Evolutionary conservation across 2,329 filamentous ascomycete genomes (phyloP).

Genomic region (Exserohilum turcica): DNA sequence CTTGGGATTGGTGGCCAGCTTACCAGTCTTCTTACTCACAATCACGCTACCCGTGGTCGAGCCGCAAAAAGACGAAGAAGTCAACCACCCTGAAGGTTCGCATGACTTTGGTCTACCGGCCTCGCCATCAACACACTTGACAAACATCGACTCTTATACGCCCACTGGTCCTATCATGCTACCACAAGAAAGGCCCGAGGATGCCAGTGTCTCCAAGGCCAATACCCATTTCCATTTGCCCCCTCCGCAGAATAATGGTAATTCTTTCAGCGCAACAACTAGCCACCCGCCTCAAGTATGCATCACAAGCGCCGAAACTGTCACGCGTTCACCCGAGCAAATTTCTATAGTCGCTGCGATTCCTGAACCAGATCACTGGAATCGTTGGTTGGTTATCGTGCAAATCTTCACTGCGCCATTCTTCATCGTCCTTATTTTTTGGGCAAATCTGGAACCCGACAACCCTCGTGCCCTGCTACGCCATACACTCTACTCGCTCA

Average conservation of each 20-base stretch:
- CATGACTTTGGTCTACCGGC: constrained; percentile 40
- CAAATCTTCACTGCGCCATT: constrained; percentile 87
- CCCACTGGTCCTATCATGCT: constrained; percentile 26
- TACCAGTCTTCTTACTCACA: constrained; percentile 86
- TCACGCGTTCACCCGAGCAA: constrained; percentile 46
- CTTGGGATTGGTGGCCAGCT: constrained; percentile 80
- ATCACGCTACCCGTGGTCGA: constrained; percentile 92
- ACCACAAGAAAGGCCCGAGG: constrained; percentile 26
- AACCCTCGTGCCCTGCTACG: constrained; percentile 64
- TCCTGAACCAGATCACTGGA: constrained; percentile 68
- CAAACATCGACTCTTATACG: constrained; percentile 25
- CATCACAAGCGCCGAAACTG: constrained; percentile 42
- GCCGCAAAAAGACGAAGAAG: constrained; percentile 56
- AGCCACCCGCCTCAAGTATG: constrained; percentile 35
- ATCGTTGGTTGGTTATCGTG: constrained; percentile 83
- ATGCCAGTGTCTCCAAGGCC: constrained; percentile 13
- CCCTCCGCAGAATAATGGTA: background rate
- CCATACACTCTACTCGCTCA: constrained; percentile 50
- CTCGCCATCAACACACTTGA: constrained; percentile 29
- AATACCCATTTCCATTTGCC: constrained; percentile 2
- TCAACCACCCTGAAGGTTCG: constrained; percentile 24
- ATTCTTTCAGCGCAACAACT: constrained; percentile 18
- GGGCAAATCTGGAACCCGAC: constrained; percentile 69
- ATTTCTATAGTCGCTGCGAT: constrained; percentile 24
- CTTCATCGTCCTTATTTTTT: constrained; percentile 78